A percentile compares a stretch with the other conserved stretches of the same genome.
Conservation (phyloP, 2,329 filamentous ascomycete genomes). For the Zalaria obscura region DNA sequence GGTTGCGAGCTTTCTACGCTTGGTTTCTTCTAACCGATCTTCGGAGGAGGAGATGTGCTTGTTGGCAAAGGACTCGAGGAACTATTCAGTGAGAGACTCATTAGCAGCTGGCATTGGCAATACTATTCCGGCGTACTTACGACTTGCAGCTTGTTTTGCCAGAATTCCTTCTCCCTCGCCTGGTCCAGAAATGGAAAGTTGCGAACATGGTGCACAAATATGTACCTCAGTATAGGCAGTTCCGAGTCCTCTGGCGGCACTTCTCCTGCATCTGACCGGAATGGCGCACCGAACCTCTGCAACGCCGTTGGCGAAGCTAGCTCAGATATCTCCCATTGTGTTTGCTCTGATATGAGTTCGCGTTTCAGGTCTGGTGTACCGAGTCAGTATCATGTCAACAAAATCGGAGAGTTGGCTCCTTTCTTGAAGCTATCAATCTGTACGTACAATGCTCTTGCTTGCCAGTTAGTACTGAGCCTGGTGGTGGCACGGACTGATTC, state of each 20-base stretch:
- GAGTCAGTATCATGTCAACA: background rate
- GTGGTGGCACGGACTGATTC: slow-evolving; percentile 33
- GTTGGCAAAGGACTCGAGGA: slow-evolving; percentile 90
- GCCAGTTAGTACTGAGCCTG: slow-evolving; percentile 59
- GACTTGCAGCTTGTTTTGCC: slow-evolving; percentile 94
- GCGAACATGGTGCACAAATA: slow-evolving; percentile 94
- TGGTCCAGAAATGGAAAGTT: slow-evolving; percentile 97
- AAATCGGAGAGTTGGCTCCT: too few relatives aligned
- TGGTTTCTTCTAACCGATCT: slow-evolving; percentile 90
- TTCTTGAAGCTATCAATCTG: slow-evolving; percentile 1
- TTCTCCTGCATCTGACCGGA: slow-evolving; percentile 83
- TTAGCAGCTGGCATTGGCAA: background rate
- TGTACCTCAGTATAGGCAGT: slow-evolving; percentile 82
- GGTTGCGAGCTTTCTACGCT: slow-evolving; percentile 76
- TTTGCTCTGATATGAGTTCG: slow-evolving; percentile 83
- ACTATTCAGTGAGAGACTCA: slow-evolving; percentile 36
- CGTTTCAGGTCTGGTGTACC: slow-evolving; percentile 67
- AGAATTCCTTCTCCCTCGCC: slow-evolving; percentile 96
- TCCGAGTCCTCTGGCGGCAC: slow-evolving; percentile 88
- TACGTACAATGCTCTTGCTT: slow-evolving; percentile 92
- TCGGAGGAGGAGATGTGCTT: slow-evolving; percentile 97
- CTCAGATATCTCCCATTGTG: slow-evolving; percentile 78
- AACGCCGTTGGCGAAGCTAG: slow-evolving; percentile 90
- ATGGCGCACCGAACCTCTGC: slow-evolving; percentile 88
- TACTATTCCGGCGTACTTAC: slow-evolving; percentile 39